phyloP scores from a whole-genome alignment of 2,329 filamentous ascomycete genomes.

The Ophiostoma ulmi region DNA sequence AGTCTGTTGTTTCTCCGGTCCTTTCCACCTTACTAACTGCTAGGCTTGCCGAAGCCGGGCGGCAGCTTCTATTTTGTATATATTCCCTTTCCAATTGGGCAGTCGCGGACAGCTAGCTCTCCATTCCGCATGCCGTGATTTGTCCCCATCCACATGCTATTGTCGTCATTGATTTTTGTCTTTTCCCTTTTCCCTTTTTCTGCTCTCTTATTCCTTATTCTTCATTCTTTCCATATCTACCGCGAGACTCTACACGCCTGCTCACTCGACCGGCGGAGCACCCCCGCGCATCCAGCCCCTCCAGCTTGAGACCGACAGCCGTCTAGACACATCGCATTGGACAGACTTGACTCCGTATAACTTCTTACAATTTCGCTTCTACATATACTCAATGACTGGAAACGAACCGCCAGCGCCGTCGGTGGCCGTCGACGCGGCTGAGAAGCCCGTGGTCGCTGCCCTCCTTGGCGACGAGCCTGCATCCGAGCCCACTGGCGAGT shows the following conservation, averaged over 20 bases:
- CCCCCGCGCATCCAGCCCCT: too few species aligned
- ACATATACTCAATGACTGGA: neutral
- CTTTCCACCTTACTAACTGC: neutral
- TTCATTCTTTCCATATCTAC: neutral
- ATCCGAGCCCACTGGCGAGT: constrained; percentile 47
- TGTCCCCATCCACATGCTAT: neutral
- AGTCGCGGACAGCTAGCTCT: neutral
- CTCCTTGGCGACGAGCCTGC: neutral
- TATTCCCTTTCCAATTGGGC: neutral
- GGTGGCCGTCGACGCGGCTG: neutral
- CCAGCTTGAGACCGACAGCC: neutral
- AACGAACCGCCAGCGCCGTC: neutral
- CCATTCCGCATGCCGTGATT: neutral
- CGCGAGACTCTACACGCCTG: neutral
- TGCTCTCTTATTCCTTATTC: neutral
- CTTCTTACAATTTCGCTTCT: neutral
- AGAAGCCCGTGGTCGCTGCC: neutral
- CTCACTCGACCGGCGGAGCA: too few species aligned
- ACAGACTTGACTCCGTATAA: neutral
- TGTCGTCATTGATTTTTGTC: neutral
- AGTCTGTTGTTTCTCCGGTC: neutral
- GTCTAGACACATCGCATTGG: neutral
- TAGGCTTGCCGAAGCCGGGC: constrained; percentile 14
- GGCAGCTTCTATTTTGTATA: neutral
- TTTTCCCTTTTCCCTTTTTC: neutral